A percentile compares a stretch with the other conserved stretches of the same genome.
Evolutionary conservation across 2,329 filamentous ascomycete species (phyloP).

Genomic region (Harringtonia aguacate): DNA sequence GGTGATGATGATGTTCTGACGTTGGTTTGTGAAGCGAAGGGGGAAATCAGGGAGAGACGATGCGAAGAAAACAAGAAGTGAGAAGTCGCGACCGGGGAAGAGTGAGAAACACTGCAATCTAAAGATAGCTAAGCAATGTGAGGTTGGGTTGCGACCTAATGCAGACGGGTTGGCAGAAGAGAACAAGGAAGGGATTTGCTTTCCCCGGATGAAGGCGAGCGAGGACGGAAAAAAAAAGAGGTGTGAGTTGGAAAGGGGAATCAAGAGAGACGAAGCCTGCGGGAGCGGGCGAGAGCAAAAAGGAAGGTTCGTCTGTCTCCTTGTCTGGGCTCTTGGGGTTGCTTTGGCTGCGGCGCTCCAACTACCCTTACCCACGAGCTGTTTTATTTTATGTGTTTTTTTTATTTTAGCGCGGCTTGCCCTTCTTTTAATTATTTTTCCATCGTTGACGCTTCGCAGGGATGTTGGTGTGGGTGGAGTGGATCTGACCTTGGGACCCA

Average conservation of each 20-base stretch:
- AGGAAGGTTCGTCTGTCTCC: slow-evolving; percentile 8
- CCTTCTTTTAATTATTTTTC: slow-evolving; percentile 3
- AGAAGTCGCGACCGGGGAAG: too few species aligned
- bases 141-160: too few species aligned
- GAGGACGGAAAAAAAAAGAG: not conserved
- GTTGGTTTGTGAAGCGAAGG: too few species aligned
- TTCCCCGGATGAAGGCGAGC: not conserved
- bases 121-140: too few species aligned
- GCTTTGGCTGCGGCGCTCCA: slow-evolving; percentile 11
- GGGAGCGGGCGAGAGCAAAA: slow-evolving; percentile 4
- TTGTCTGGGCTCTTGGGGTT: slow-evolving; percentile 12
- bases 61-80: too few species aligned
- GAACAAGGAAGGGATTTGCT: not conserved
- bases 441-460: slow-evolving; percentile 10
- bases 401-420: slow-evolving; percentile 6
- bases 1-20: too few species aligned
- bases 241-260: not conserved
- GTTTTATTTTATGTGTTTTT: slow-evolving; percentile 5
- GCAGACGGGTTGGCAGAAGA: not conserved
- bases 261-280: not conserved
- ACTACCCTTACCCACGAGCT: slow-evolving; percentile 16
- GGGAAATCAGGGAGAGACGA: too few species aligned
- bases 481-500: slow-evolving; percentile 11
- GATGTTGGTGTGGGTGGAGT: slow-evolving; percentile 8
- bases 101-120: too few species aligned